Evolutionary conservation across 2,329 filamentous ascomycete species (phyloP), one percentile per base, ranked within the genome.

Genomic region (Dactylellina parvicollis): DNA sequence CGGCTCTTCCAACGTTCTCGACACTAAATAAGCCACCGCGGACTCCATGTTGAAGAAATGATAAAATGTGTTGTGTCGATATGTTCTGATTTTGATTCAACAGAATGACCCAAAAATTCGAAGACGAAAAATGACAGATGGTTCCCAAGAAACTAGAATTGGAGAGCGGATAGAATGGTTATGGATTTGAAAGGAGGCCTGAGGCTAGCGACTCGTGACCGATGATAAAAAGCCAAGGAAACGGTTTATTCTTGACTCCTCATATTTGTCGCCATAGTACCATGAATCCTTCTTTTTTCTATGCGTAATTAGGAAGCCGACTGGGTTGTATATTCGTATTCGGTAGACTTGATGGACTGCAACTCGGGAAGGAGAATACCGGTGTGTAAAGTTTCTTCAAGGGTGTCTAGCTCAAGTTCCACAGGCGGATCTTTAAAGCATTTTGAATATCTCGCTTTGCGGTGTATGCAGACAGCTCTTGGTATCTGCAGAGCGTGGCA

Each of bases 221-320:
- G n/a, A 32, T 52, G 30, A 40, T 40, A 34, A 64, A 64, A 22
- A 57, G 49, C 57, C 50, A 52, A 64, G 46, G 46, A 30, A 59
- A 49, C 5, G 24, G 28, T 34, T 72, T 70, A 70, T 34, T 73
- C 36, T 54, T 66, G 60, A 55, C 55, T 49, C 36, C 55, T 66
- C 59, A 61, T 55, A 62, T 12, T 60, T 60, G 46, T 73, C 59
- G 66, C 66, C 66, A 64, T 72, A 52, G 52, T 61, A 28, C 28
- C 66, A 50, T 57, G 49, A 40, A 65, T 56, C 60, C n/a, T 47
- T 47, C 47, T 59, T 59, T 57, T 38, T 59, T 56, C 57, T 70
- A 70, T 72, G 28, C 69, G 42, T 38, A 60, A 65, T 66, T 73
- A 73, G 69, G 69, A 64, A 73, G 57, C 44, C 69, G 67, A 40